Conservation (phyloP, 2,329 filamentous ascomycete genomes). For the Aspergillus arachidicola region DNA sequence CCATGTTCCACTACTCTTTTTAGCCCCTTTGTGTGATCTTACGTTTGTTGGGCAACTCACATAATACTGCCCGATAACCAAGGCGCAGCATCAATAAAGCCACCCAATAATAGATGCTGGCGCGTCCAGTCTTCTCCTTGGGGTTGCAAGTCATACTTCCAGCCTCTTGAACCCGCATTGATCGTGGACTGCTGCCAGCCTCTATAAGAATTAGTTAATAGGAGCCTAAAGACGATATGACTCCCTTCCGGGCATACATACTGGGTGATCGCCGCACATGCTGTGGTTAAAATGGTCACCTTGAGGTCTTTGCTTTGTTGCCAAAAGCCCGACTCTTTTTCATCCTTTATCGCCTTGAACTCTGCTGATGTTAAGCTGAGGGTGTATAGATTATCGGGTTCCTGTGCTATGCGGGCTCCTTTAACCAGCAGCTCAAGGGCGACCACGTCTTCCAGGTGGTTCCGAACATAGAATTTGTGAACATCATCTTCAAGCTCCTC, state of each 20-base stretch:
- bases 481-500: slow-evolving; percentile 14
- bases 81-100: slow-evolving; percentile 20
- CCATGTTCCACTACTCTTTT: slow-evolving; percentile 20
- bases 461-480: slow-evolving; percentile 3
- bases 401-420: slow-evolving; percentile 14
- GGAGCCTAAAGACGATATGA: not conserved
- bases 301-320: slow-evolving; percentile 21
- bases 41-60: slow-evolving; percentile 7
- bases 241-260: slow-evolving; percentile 4
- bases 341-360: not conserved
- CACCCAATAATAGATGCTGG: not conserved
- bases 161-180: slow-evolving; percentile 17
- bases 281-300: slow-evolving; percentile 24
- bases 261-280: slow-evolving; percentile 30
- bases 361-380: slow-evolving; percentile 7
- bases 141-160: not conserved
- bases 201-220: slow-evolving; percentile 6
- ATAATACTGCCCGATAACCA: slow-evolving; percentile 22
- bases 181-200: slow-evolving; percentile 30
- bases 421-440: slow-evolving; percentile 12
- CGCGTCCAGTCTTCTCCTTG: not conserved
- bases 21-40: not conserved
- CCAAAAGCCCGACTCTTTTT: slow-evolving; percentile 3
- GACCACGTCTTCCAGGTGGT: slow-evolving; percentile 8
- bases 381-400: not conserved